phyloP scores from a whole-genome alignment of 768 basidiomycete genomes.

The Psilocybe cubensis region DNA sequence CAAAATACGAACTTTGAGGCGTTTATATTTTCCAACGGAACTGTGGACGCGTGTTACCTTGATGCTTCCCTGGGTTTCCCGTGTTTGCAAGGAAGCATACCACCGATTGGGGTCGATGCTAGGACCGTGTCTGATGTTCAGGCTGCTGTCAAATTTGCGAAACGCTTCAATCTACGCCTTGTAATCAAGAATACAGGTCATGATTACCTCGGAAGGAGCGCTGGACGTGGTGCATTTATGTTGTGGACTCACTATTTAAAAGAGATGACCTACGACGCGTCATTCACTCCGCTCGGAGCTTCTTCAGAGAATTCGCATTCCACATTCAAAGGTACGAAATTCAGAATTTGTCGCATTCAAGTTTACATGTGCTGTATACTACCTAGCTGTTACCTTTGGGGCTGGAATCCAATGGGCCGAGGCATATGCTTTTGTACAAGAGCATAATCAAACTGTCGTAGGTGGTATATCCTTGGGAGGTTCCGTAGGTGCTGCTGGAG shows the following conservation, averaged over 20 bases:
- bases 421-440: slow-evolving; percentile 42
- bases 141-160: slow-evolving; percentile 41
- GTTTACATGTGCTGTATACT: not conserved
- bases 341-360: not conserved
- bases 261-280: slow-evolving; percentile 31
- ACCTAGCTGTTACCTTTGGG: slow-evolving; percentile 33
- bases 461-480: slow-evolving; percentile 45
- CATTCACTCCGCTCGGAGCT: slow-evolving; percentile 37
- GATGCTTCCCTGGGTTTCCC: slow-evolving; percentile 42
- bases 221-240: slow-evolving; percentile 41
- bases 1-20: slow-evolving; percentile 33
- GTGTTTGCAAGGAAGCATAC: slow-evolving; percentile 48
- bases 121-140: slow-evolving; percentile 40
- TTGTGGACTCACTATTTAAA: slow-evolving; percentile 44
- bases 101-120: slow-evolving; percentile 44
- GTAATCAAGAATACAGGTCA: slow-evolving; percentile 45
- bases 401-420: slow-evolving; percentile 52
- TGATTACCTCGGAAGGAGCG: slow-evolving; percentile 48
- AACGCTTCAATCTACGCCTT: slow-evolving; percentile 36
- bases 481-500: slow-evolving; percentile 50
- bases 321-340: slow-evolving; percentile 14
- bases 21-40: slow-evolving; percentile 43
- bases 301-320: slow-evolving; percentile 18
- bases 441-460: slow-evolving; percentile 42
- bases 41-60: slow-evolving; percentile 54